Evolutionary conservation across 805 yeast species (phyloP), one percentile per base, ranked within the genome.

Genomic region (Zygosaccharomyces bisporus): DNA sequence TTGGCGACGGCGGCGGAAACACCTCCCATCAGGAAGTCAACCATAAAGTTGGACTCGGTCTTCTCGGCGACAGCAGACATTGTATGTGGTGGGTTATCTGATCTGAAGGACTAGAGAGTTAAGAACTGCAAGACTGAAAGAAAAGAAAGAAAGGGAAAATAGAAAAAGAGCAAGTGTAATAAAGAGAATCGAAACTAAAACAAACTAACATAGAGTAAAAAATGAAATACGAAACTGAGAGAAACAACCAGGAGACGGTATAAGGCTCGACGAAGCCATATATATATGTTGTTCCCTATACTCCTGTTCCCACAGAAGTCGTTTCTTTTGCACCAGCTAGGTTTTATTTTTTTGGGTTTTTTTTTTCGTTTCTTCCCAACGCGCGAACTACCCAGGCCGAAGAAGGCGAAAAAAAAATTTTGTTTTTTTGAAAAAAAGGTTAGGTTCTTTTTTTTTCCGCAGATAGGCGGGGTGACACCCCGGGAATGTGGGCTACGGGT

Each of bases 1-100:
- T 89, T 89, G 61, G 96, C 85, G 76, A 89, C 90, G 67, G 96
- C 96, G 76, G 96, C 96, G 76, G 96, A 88, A 62, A 89, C 95
- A 88, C 96, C 96, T 76, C 96, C 96, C 96, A 90, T 88, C 75
- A 86, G 66, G 80, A 86, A 86, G 70, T 81, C 85, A 66, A 75
- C 63, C 61, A 72, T 62, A 70, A 78, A 78, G 60, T 71, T 67
- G 50, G 81, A 58, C 55, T 60, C 54, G 39, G 53, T 53, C 46
- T 52, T 50, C 45, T 58, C 61, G 47, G 59, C 51, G 19, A 36
- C 39, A 36, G 39, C 39, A 36, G 39, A 36, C 62, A 56, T 58
- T 40, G 39, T 51, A 33, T 27, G 27, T 23, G 34, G 27, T 34
- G 31, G 21, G 37, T 18, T 38, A 32, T 38, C 23, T 39, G 21